Percentiles rank a stretch among this genome's conserved stretches.
Conservation (phyloP, 202 grass and related monocot genomes). For the Schoenoplectus tabernaemontani region DNA sequence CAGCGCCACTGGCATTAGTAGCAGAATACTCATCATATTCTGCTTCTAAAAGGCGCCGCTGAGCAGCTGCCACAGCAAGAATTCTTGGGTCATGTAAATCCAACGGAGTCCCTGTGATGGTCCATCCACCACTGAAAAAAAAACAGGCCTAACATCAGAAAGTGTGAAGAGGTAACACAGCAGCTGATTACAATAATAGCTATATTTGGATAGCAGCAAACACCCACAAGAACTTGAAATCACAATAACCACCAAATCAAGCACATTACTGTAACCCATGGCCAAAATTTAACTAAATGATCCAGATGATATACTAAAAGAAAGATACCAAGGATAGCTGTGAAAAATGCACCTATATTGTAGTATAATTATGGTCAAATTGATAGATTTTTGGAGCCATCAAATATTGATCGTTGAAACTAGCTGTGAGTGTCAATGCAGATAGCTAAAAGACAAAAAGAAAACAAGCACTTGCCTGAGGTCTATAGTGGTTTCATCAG, state of each 20-base stretch:
- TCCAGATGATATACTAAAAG: neutral
- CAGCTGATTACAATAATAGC: neutral
- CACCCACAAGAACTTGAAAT: no score
- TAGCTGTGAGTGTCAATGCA: neutral
- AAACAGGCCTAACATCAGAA: neutral
- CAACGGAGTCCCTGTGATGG: slow-evolving; percentile 51
- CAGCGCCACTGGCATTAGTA: slow-evolving; percentile 66
- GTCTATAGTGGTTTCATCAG: slow-evolving; percentile 83
- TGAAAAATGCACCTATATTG: neutral
- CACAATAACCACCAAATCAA: neutral
- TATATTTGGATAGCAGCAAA: neutral
- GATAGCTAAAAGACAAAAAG: slow-evolving; percentile 26
- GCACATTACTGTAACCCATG: neutral
- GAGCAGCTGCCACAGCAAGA: slow-evolving; percentile 80
- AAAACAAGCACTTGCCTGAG: slow-evolving; percentile 41
- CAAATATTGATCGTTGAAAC: neutral
- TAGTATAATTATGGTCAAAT: neutral
- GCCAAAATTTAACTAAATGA: neutral
- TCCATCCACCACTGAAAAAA: slow-evolving; percentile 71
- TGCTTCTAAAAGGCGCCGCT: slow-evolving; percentile 67
- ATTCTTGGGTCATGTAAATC: slow-evolving; percentile 87
- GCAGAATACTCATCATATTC: slow-evolving; percentile 73
- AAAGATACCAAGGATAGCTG: neutral
- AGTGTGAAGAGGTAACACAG: neutral
- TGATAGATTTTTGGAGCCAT: neutral